Evolutionary conservation across 345 rosid species (phyloP), one percentile per base, ranked within the genome.

Genomic region (Angophora floribunda): DNA sequence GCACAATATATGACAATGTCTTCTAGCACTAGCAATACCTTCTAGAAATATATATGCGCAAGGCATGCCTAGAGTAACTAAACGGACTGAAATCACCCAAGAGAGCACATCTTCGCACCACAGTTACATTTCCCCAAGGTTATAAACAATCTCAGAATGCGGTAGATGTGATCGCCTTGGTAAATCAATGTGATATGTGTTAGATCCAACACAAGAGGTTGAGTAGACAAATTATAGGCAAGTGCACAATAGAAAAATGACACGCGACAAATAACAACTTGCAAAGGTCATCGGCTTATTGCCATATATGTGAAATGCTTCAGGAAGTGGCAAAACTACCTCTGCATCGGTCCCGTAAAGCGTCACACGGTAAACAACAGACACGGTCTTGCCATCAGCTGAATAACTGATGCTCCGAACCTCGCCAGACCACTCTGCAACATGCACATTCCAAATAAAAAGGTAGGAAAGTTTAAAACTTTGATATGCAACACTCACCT

Each of bases 321-420:
- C 52, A 10, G 45, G 87, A n/a, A 67, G 45, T 32, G 57, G 52
- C 90, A 13, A 75, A 84, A 41, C 24, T 90, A 95, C 99, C 99
- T 96, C 99, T 90, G 99, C 98, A 92, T 96, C 98, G 26, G 97
- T 96, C 88, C 99, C 99, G 61, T 93, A 93, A 41, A 96, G 91
- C 22, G 98, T 96, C 30, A 96, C 97, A 2, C 98, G 97, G 91
- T 96, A 96, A 88, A 94, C 94, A 28, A 96, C 98, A 86, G 98
- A 93, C 13, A 96, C 97, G 49, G 96, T 90, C 89, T 95, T 96
- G 55, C 95, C 97, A 91, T 96, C 95, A 28, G 97, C 92, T 53
- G 99, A 96, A 91, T 96, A 96, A 45, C 94, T 93, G 51, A 95
- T 91, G 88, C 90, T 94, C 65, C 97, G 95, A 91, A 95, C 97